Evolutionary conservation across 768 basidiomycete species (phyloP), one percentile per base, ranked within the genome.

Genomic region (Floccularia luteovirens): DNA sequence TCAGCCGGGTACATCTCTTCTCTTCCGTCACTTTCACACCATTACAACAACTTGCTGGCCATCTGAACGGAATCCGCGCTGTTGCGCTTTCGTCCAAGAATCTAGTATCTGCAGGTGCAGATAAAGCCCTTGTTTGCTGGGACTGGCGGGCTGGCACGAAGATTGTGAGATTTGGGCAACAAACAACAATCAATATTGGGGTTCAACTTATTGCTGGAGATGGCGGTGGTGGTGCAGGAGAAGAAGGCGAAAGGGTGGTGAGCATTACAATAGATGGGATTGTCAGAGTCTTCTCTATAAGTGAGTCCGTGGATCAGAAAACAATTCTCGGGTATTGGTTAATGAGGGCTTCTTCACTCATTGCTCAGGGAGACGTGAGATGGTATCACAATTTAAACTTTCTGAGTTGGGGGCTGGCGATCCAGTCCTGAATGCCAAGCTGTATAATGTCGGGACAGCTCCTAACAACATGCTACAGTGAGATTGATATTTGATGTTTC

Each of bases 221-320:
- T 43, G 52, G 40, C 16, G 58, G 58, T 7, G 59, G 52, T 32
- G 58, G 57, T 16, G 43, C 41, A 17, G 48, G 46, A 43, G 48
- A 61, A 19, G 84, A 85, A 46, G 85, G 86, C 7, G 90, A 93
- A 57, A 69, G 84, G 23, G 81, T 93, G 16, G 83, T 92, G n/a
- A 74, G 89, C 42, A 85, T 92, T 21, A 93, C 90, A 2, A 90
- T 94, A 48, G 90, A 94, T 59, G 90, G 89, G 1, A 82, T 91
- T 28, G 90, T 93, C 14, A 65, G 90, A 33, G 87, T 90, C 14
- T 93, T 92, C 59, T 90, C 88, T 1, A 94, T 94, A 51, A 77
- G 88, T 88, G 56, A 68, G 83, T 66, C 3, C 21, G 14, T 31
- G 42, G 14, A 16, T 19, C 19, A 39, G 13, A 23, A 16, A 7